A percentile compares a stretch with the other conserved stretches of the same genome.
Evolutionary conservation across 2,329 filamentous ascomycete species (phyloP).

Genomic region (Beauveria sp.): DNA sequence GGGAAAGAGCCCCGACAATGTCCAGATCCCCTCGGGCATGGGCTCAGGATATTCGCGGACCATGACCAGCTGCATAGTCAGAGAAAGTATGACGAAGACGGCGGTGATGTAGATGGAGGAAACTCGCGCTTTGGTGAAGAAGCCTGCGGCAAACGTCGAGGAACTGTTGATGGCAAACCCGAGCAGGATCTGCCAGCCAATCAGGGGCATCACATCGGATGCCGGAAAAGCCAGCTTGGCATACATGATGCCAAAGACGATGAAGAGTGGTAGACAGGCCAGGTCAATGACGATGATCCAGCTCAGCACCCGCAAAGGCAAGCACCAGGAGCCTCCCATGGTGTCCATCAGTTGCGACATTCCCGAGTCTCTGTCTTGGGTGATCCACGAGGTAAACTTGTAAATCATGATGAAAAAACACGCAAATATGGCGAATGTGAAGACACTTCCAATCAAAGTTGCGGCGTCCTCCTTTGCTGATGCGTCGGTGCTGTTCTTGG

Average conservation of each 20-base stretch:
- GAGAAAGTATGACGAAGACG: conserved; percentile 22
- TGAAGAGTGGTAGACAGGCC: conserved; percentile 29
- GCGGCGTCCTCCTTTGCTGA: not conserved
- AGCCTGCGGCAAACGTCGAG: conserved; percentile 44
- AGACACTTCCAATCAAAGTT: conserved; percentile 15
- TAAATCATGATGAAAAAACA: conserved; percentile 12
- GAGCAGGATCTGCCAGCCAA: conserved; percentile 40
- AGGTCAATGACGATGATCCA: conserved; percentile 21
- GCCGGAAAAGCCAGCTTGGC: not conserved
- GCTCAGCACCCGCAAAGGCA: conserved; percentile 19
- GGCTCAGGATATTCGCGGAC: not conserved
- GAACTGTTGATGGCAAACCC: conserved; percentile 53
- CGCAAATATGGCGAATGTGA: conserved; percentile 10
- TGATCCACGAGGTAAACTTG: conserved; percentile 16
- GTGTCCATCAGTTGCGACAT: conserved; percentile 26
- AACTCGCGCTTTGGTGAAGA: conserved; percentile 26
- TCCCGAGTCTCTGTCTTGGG: conserved; percentile 24
- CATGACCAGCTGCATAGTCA: not conserved
- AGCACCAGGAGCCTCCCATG: conserved; percentile 36
- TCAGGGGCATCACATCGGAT: conserved; percentile 13
- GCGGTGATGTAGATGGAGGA: conserved; percentile 24
- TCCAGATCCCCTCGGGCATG: not conserved
- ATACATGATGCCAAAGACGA: conserved; percentile 27
- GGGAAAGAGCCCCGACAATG: conserved; percentile 17
- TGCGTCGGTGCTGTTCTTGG: not conserved